Evolutionary conservation across 306 rosid genomes (phyloP), one percentile per base, ranked within the genome.

Genomic region (Vigna nakashimae): DNA sequence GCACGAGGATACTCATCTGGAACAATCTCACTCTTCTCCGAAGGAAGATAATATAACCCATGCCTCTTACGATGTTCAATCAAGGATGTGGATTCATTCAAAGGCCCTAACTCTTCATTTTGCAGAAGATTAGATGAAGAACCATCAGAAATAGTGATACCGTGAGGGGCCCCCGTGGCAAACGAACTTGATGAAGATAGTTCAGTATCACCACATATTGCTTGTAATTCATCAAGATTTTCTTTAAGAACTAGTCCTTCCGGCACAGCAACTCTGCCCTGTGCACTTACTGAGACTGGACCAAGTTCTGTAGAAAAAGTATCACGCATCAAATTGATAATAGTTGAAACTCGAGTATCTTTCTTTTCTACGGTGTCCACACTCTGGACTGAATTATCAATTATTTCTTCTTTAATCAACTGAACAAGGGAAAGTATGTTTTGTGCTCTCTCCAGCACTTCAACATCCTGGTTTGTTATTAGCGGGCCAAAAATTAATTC

Each of bases 31-130:
- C 82, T 85, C 84, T 87, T 90, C 81, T 82, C 97, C 45, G 96
- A 88, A 74, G 90, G 81, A 82, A 95, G 98, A 86, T 95, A 92
- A 87, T 91, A 95, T 49, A 95, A 79, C 18, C 93, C 99, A 64
- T 95, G 99, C 45, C 96, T 88, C 80, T 84, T 95, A 10, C 99
- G 96, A 76, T 95, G 99, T 71, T 95, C 93, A 71, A 92, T 93
- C 82, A 91, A 87, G 66, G 90, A 91, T 67, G 98, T 85, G 40
- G 97, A 86, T 81, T 91, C 96, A 24, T 71, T 95, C 42, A 78
- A 82, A 38, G 88, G 72, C 75, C 75, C 90, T 50, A 80, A 73
- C 55, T 89, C 96, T 64, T 85, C 93, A 58, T 52, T 85, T 73
- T 64, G 79, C 65, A 78, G 79, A 65, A 70, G 84, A 66, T 72